A percentile compares a stretch with the other conserved stretches of the same genome.
phyloP scores from a whole-genome alignment of 805 yeast species.

The Starmerella floricola region DNA sequence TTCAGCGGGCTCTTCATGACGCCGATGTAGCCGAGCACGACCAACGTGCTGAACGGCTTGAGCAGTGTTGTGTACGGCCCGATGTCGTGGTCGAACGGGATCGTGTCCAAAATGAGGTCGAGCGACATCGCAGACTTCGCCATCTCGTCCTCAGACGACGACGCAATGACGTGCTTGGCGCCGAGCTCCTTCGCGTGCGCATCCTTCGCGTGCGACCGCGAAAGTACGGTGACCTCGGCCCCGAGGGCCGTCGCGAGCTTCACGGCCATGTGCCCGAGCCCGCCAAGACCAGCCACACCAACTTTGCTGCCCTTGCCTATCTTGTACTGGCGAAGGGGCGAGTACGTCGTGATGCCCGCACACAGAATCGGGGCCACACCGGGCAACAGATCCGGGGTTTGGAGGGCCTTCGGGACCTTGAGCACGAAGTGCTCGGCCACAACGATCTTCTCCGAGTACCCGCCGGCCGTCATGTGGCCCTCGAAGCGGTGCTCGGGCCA shows the following conservation, averaged over 20 bases:
- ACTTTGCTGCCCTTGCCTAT: constrained; percentile 41
- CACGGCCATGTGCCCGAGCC: constrained; percentile 54
- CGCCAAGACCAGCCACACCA: constrained; percentile 54
- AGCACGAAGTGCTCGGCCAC: constrained; percentile 52
- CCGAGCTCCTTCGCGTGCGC: constrained; percentile 44
- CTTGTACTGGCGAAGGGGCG: constrained; percentile 44
- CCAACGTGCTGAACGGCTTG: constrained; percentile 46
- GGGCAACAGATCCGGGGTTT: constrained; percentile 32
- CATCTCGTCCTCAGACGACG: constrained; percentile 34
- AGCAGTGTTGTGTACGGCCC: constrained; percentile 38
- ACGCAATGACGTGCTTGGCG: constrained; percentile 43
- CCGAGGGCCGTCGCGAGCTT: constrained; percentile 51
- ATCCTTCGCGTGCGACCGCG: constrained; percentile 41
- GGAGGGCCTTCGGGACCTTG: constrained; percentile 47
- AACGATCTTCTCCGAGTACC: constrained; percentile 26
- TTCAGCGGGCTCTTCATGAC: constrained; percentile 34
- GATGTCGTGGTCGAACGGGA: constrained; percentile 40
- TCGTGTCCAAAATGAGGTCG: constrained; percentile 44
- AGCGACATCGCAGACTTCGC: constrained; percentile 28
- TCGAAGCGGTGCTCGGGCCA: constrained; percentile 38
- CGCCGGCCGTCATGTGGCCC: constrained; percentile 42
- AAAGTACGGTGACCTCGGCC: constrained; percentile 46
- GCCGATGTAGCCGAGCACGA: constrained; percentile 55
- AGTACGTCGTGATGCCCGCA: constrained; percentile 66
- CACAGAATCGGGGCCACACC: constrained; percentile 63